Evolutionary conservation across 1,284 basidiomycete genomes (phyloP).

Genomic region (Cryptococcus jaspeensis): DNA sequence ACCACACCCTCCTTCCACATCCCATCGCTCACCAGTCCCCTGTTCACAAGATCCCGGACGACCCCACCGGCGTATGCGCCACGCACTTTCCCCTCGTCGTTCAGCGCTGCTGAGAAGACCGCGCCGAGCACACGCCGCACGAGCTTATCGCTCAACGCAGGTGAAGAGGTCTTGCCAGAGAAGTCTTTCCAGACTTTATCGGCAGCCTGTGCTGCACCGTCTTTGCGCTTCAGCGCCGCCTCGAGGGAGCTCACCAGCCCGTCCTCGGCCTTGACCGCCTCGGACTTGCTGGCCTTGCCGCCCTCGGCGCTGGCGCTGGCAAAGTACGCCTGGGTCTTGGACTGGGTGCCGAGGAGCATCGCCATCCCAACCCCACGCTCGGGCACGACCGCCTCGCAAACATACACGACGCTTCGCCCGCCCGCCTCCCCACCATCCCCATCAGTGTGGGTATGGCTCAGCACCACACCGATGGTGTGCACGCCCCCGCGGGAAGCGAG

Average conservation of each 20-base stretch:
- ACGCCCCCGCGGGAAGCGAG: slow-evolving; percentile 13
- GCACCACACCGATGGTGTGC: slow-evolving; percentile 22
- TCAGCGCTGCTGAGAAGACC: slow-evolving; percentile 30
- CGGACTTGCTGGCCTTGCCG: not conserved
- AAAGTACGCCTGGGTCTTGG: slow-evolving; percentile 25
- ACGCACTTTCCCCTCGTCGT: slow-evolving; percentile 3
- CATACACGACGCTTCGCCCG: slow-evolving; percentile 38
- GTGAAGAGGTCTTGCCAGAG: slow-evolving; percentile 10
- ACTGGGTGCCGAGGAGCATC: slow-evolving; percentile 31
- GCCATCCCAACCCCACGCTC: slow-evolving; percentile 38
- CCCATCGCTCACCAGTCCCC: slow-evolving; percentile 32
- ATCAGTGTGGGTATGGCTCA: slow-evolving; percentile 23
- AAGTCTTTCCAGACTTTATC: slow-evolving; percentile 18
- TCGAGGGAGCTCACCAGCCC: slow-evolving; percentile 1
- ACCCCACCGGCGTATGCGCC: slow-evolving; percentile 36
- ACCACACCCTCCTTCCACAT: slow-evolving; percentile 43
- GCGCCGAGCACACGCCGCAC: slow-evolving; percentile 20
- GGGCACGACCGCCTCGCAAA: slow-evolving; percentile 36
- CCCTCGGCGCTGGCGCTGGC: not conserved
- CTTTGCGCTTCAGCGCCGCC: slow-evolving; percentile 6
- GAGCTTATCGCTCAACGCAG: slow-evolving; percentile 5
- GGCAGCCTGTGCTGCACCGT: slow-evolving; percentile 7
- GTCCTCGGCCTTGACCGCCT: slow-evolving; percentile 5
- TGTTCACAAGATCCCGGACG: slow-evolving; percentile 28
- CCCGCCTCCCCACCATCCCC: slow-evolving; percentile 13